Evolutionary conservation across 345 rosid species (phyloP), one percentile per base, ranked within the genome.

Genomic region (Moricandia moricandioides): DNA sequence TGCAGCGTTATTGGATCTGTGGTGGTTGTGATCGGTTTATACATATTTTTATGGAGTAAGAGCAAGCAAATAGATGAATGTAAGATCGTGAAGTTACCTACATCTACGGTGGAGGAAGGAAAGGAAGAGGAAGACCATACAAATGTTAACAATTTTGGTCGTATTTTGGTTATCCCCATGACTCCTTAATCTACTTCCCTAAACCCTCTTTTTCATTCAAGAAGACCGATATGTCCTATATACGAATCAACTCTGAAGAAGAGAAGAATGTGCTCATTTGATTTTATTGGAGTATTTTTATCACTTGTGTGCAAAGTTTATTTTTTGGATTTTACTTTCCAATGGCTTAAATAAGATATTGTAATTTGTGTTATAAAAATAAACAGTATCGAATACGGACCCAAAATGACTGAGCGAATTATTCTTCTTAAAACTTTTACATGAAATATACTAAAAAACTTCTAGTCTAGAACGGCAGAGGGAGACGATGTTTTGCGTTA

Each of bases 1-100:
- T 79, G 65, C 52, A 80, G 80, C 11, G 70, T 80, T 13, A 3
- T 80, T 2, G 83, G 83, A 61, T 80, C 83, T 5, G n/a, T 65
- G 52, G 68, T 80, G 12, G 73, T 70, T 51, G 75, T 80, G 57
- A 52, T 70, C 1, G 79, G 80, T 2, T 67, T 75, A 31, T 80
- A 79, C 18, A 4, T 79, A 62, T 79, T 65, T 66, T 39, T 79
- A 52, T 79, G 82, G 82, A 71, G 76, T 14, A 79, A 65, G 54
- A 59, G 37, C 24, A 79, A 65, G 34, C 72, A 79, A 39, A 58
- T 31, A n/a, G 64, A 49, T 0, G 68, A 79, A 0, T 7, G 51
- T 57, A 76, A 69, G 58, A 31, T 21, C 9, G 49, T 14, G 60
- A 69, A 29, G 69, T 69, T 69, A 26, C 71, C 79, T 16, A 64